Percentiles rank a stretch among this genome's conserved stretches.
These are phyloP conservation scores for Nowakowskiella sp. DNA, from an alignment of 192 early-diverging fungal species.

Conservation along the genomic window DNA sequence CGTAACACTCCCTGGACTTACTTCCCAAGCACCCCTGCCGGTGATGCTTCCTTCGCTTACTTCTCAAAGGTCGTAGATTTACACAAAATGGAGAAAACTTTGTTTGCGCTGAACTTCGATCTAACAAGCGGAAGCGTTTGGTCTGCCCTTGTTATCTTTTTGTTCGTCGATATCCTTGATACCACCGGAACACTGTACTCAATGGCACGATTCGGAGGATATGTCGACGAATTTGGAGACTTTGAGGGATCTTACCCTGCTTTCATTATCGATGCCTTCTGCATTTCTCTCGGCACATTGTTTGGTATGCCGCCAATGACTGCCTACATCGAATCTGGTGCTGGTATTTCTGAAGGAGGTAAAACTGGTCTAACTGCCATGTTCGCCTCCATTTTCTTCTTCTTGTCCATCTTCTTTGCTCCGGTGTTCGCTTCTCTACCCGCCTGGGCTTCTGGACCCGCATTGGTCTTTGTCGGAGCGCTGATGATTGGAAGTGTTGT, in stretches of 20 bases:
- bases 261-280: slow-evolving; percentile 63
- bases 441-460: slow-evolving; percentile 77
- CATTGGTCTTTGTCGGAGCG: slow-evolving; percentile 68
- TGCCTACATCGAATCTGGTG: slow-evolving; percentile 74
- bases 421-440: slow-evolving; percentile 80
- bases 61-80: slow-evolving; percentile 28
- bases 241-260: slow-evolving; percentile 68
- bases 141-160: slow-evolving; percentile 74
- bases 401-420: slow-evolving; percentile 70
- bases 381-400: slow-evolving; percentile 59
- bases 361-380: slow-evolving; percentile 70
- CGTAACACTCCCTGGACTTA: slow-evolving; percentile 60
- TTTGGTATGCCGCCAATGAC: slow-evolving; percentile 70
- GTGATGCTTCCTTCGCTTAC: slow-evolving; percentile 55
- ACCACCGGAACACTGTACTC: slow-evolving; percentile 80
- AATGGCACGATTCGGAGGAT: slow-evolving; percentile 75
- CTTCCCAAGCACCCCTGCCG: slow-evolving; percentile 59
- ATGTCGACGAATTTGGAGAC: slow-evolving; percentile 66
- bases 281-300: slow-evolving; percentile 57
- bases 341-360: slow-evolving; percentile 75
- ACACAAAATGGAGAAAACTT: slow-evolving; percentile 22
- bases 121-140: slow-evolving; percentile 54
- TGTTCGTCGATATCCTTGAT: slow-evolving; percentile 82
- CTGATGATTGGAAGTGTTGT: slow-evolving; percentile 64
- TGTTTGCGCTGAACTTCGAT: slow-evolving; percentile 57